These are phyloP conservation scores for Lactifluus subvellereus DNA, from an alignment of 768 basidiomycete species.

Conservation along the genomic window DNA sequence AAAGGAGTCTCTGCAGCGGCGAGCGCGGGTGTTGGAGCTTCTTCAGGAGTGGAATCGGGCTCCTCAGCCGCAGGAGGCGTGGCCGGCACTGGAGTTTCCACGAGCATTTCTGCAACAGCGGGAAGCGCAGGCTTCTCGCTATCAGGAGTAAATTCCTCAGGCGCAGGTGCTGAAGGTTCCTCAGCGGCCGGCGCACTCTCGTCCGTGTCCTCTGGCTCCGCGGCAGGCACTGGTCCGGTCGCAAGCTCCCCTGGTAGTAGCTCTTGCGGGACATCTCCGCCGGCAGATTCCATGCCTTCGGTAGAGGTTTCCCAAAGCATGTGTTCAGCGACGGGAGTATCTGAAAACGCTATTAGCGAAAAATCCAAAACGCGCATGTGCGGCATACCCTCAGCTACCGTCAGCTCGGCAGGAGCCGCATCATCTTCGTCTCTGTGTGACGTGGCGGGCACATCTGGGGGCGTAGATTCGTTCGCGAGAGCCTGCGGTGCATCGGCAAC, in stretches of 20 bases:
- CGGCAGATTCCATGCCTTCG: neutral
- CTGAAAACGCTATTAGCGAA: conserved; percentile 6
- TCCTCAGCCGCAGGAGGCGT: neutral
- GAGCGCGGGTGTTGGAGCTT: neutral
- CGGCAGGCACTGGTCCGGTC: neutral
- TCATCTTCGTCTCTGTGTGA: neutral
- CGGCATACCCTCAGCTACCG: conserved; percentile 6
- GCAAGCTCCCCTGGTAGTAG: neutral
- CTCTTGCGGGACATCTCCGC: neutral
- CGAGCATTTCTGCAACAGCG: neutral
- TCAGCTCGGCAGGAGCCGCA: neutral
- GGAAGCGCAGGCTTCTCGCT: neutral
- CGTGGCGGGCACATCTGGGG: neutral
- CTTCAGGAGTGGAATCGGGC: neutral
- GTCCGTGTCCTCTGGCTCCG: neutral
- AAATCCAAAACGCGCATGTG: neutral
- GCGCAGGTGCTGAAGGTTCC: neutral
- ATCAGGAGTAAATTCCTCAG: neutral
- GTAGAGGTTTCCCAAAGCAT: neutral
- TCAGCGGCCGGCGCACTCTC: conserved; percentile 1
- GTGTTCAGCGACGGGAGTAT: neutral
- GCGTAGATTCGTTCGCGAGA: neutral
- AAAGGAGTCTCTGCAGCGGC: neutral
- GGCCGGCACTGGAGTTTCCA: neutral
- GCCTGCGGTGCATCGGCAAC: neutral